phyloP scores from a whole-genome alignment of 768 basidiomycete genomes.

The Auriscalpium vulgare region DNA sequence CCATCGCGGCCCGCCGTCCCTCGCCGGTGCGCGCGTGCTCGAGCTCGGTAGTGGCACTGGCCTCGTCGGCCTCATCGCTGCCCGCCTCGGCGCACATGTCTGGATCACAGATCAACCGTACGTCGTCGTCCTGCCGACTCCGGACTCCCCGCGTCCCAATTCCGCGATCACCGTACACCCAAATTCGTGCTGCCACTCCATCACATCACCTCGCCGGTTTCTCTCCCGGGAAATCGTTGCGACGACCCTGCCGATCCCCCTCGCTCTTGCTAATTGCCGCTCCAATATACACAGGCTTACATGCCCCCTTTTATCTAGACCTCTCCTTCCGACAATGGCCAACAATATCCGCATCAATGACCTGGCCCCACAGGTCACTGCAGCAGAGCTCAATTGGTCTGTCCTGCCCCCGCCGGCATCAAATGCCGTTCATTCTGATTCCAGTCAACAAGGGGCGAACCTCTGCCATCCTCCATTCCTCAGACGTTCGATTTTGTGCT shows the following conservation, averaged over 20 bases:
- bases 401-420: slow-evolving; percentile 14
- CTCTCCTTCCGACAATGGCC: slow-evolving; percentile 71
- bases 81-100: slow-evolving; percentile 51
- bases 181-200: too few relatives aligned
- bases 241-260: background rate
- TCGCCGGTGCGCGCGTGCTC: slow-evolving; percentile 52
- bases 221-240: background rate
- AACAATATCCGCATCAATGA: slow-evolving; percentile 64
- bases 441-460: slow-evolving; percentile 50
- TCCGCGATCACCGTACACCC: background rate
- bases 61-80: slow-evolving; percentile 82
- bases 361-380: slow-evolving; percentile 42
- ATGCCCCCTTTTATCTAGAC: slow-evolving; percentile 36
- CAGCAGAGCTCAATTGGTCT: slow-evolving; percentile 79
- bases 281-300: too few relatives aligned
- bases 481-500: slow-evolving; percentile 58
- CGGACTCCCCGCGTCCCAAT: background rate
- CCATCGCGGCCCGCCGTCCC: slow-evolving; percentile 33
- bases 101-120: slow-evolving; percentile 90
- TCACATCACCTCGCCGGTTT: background rate
- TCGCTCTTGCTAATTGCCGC: background rate
- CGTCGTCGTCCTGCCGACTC: slow-evolving; percentile 29
- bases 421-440: background rate
- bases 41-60: slow-evolving; percentile 93
- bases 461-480: slow-evolving; percentile 38